These are phyloP conservation scores for Candida broadrunensis DNA, from an alignment of 805 yeast genomes.

Conservation along the genomic window DNA sequence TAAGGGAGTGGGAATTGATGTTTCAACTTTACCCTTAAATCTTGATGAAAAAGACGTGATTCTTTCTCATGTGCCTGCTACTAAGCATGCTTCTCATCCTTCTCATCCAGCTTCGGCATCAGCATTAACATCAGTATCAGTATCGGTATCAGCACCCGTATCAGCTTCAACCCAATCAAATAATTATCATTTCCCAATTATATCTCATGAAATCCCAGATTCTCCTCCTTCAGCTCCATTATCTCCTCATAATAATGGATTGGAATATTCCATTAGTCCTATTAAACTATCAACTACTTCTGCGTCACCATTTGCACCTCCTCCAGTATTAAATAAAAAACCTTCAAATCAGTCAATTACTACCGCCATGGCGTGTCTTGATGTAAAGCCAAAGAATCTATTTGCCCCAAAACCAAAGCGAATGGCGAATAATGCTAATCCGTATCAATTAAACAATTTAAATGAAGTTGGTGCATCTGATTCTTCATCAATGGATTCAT, in stretches of 20 bases:
- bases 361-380: conserved; percentile 29
- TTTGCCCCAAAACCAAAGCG: conserved; percentile 14
- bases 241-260: conserved; percentile 24
- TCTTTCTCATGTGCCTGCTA: background rate
- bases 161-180: background rate
- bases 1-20: background rate
- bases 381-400: conserved; percentile 6
- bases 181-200: background rate
- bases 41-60: background rate
- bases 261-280: background rate
- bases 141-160: too few species aligned
- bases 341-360: conserved; percentile 20
- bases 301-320: background rate
- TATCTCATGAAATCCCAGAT: conserved; percentile 31
- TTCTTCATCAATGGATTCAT: conserved; percentile 35
- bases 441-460: background rate
- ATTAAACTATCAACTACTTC: background rate
- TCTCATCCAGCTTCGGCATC: too few species aligned
- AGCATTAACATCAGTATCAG: too few species aligned
- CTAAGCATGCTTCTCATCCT: background rate
- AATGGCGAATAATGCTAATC: background rate
- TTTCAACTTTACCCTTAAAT: background rate
- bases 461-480: conserved; percentile 11
- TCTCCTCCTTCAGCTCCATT: conserved; percentile 44
- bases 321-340: conserved; percentile 6